Conservation (phyloP, 73 alveolate species). For the Symbiodinium pilosum region DNA sequence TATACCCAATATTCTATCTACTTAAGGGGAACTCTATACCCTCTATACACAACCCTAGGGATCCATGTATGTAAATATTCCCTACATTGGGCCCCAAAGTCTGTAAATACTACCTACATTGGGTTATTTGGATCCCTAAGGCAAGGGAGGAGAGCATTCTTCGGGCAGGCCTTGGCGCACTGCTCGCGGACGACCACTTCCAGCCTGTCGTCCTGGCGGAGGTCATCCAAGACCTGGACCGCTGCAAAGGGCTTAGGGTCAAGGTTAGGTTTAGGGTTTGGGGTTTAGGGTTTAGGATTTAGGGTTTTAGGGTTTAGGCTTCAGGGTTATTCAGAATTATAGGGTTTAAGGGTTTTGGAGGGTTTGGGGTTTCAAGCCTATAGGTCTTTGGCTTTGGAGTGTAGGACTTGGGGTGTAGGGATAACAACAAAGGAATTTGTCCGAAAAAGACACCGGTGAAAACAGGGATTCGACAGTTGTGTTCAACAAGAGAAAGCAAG, state of each 20-base stretch:
- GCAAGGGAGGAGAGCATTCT: background rate
- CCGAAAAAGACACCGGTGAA: too few relatives aligned
- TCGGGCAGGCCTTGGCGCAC: conserved; percentile 45
- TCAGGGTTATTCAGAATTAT: background rate
- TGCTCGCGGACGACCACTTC: conserved; percentile 36
- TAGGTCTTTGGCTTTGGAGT: background rate
- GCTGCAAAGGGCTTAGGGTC: too few relatives aligned
- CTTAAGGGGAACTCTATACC: too few relatives aligned
- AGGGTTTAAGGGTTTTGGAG: too few relatives aligned
- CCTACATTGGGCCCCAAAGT: background rate
- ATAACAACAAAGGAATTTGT: too few relatives aligned
- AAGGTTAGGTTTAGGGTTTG: background rate
- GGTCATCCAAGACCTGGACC: conserved; percentile 68
- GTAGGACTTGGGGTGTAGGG: background rate
- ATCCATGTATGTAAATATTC: too few relatives aligned
- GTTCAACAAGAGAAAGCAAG: too few relatives aligned
- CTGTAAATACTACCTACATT: background rate
- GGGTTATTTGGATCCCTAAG: background rate
- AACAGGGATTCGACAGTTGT: too few relatives aligned
- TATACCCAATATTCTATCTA: too few relatives aligned
- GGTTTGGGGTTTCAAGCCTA: background rate
- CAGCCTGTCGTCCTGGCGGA: conserved; percentile 56
- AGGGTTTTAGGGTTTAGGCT: background rate
- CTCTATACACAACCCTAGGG: too few relatives aligned
- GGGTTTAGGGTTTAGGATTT: background rate